Percentiles rank a stretch among this genome's conserved stretches.
Conservation (phyloP, 495 filamentous ascomycete genomes). For the Hypomontagnella submonticulosa region DNA sequence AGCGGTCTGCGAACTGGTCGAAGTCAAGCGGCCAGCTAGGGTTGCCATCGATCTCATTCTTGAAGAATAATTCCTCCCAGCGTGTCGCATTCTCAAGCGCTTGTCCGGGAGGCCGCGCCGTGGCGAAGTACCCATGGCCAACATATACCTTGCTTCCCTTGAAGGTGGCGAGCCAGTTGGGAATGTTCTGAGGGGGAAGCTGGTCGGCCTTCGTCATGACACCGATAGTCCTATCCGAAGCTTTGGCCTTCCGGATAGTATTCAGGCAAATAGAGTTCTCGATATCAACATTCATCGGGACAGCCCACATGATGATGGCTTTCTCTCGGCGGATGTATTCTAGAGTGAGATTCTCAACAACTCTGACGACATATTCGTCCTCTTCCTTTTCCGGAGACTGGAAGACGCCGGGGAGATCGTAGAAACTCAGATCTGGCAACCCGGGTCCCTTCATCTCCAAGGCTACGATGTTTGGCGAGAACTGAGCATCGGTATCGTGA, state of each 20-base stretch:
- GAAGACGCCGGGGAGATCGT: slow-evolving; percentile 84
- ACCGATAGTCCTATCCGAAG: slow-evolving; percentile 72
- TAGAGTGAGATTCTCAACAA: slow-evolving; percentile 74
- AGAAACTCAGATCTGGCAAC: slow-evolving; percentile 78
- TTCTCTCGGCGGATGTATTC: slow-evolving; percentile 71
- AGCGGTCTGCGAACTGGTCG: slow-evolving; percentile 59
- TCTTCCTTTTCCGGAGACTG: slow-evolving; percentile 68
- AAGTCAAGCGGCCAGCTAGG: slow-evolving; percentile 59
- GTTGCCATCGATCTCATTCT: slow-evolving; percentile 38
- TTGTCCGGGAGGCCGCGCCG: slow-evolving; percentile 56
- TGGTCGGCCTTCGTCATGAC: slow-evolving; percentile 86
- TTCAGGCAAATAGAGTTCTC: slow-evolving; percentile 75
- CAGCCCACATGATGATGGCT: slow-evolving; percentile 78
- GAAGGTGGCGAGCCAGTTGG: slow-evolving; percentile 69
- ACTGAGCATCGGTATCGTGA: slow-evolving; percentile 64
- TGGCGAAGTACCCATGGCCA: slow-evolving; percentile 74
- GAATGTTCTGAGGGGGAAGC: slow-evolving; percentile 59
- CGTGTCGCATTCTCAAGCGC: slow-evolving; percentile 64
- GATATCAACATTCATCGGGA: slow-evolving; percentile 78
- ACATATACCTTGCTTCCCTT: slow-evolving; percentile 63
- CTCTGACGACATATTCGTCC: slow-evolving; percentile 70
- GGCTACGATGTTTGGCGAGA: slow-evolving; percentile 80
- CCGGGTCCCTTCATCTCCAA: slow-evolving; percentile 76
- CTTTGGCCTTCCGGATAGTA: slow-evolving; percentile 68
- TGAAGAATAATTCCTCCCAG: slow-evolving; percentile 72